Base-by-base conservation (phyloP, 805 yeast species). In the Kuraishia cidri region DNA sequence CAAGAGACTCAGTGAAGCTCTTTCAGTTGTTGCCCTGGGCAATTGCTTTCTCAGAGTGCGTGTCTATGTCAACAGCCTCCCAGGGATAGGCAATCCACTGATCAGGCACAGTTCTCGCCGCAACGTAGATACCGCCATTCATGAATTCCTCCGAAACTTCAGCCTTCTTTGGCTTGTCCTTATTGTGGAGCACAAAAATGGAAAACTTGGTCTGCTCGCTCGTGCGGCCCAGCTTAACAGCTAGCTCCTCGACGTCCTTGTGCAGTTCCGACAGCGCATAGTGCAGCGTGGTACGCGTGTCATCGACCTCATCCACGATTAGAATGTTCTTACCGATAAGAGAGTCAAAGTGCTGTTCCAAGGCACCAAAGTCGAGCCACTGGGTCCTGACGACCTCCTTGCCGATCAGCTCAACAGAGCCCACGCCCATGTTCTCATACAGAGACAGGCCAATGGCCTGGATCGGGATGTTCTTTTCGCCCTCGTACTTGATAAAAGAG, bases 241-340 rank as follows among this genome's bases (percentile, higher is more conserved):
- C 84, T 45, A 77, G 76, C 34, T 64, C 69, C 31, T 60, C 58
- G 29, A 83, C 77, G 42, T 74, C 81, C 52, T 77, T 75, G 52
- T 76, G 69, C 41, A 85, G 64, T 56, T 85, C 95, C 8, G 75
- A 64, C 25, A 84, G 71, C 3, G 94, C 94, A 49, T 84, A 85
- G 52, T 82, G 90, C 36, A 85, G 62, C 2, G 95, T 85, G 33
- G 95, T 85, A 66, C 95, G 79, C 16, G 94, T 83, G 53, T 85
- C 95, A 55, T 85, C 95, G 30, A 85, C 95, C 61, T 85, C 95
- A 55, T 85, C 95, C 23, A 85, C 92, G 46, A 85, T 82, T 43
- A 85, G 60, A 24, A 85, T 67, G 51, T 76, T 78, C 58, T 84
- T 85, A 45, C 94, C 94, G 37, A 85, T 78, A 40, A 85, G 65